Conservation (phyloP, 176 grass and related monocot genomes). For the Tuctoria greenei region DNA sequence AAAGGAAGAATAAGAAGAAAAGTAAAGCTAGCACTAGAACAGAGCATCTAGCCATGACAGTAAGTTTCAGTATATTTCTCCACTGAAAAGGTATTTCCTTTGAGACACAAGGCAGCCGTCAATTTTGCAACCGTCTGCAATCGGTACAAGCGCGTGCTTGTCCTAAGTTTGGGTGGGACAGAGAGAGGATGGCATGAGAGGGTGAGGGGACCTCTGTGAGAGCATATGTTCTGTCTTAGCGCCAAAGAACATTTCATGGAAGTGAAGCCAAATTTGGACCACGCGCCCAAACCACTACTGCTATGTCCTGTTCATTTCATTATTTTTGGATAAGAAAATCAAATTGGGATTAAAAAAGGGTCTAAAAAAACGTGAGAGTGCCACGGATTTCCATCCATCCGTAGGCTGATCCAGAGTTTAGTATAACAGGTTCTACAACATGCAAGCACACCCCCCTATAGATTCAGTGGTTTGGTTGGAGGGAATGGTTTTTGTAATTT, state of each 20-base stretch:
- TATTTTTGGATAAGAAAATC: background rate
- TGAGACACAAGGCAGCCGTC: no score
- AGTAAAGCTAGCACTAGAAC: no score
- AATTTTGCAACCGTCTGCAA: no score
- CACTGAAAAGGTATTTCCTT: no score
- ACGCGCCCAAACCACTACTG: background rate
- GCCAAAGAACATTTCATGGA: background rate
- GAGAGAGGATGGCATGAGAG: background rate
- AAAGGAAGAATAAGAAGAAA: no score
- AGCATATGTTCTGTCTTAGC: background rate
- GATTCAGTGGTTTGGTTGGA: background rate
- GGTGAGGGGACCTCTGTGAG: background rate
- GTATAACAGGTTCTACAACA: no score
- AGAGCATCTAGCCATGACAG: no score
- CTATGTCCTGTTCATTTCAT: background rate
- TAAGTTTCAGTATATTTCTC: no score
- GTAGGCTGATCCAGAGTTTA: background rate
- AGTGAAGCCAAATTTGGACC: background rate
- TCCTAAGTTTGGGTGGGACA: no score
- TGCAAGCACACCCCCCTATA: no score
- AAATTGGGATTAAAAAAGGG: background rate
- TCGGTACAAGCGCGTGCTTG: no score
- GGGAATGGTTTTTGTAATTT: background rate
- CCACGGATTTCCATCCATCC: background rate
- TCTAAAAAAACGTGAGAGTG: background rate